Evolutionary conservation across 202 grass and related monocot species (phyloP), one percentile per base, ranked within the genome.

Genomic region (Saccharum hybrid): DNA sequence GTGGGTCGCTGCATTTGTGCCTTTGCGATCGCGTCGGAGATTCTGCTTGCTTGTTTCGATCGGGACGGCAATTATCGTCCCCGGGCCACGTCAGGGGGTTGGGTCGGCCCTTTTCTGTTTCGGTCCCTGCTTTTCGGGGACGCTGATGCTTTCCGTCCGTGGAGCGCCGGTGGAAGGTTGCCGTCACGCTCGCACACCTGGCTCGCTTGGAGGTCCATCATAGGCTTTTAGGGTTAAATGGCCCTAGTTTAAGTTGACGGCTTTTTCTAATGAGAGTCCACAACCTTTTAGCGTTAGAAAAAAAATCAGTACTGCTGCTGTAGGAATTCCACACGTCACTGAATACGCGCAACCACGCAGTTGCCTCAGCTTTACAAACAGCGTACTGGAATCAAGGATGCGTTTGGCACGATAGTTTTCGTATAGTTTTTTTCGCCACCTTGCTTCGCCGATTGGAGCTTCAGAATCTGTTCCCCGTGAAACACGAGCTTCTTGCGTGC

Each of bases 21-120:
- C 62, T 48, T 37, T n/a, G 67, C 22, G 83, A 85, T 85, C 79
- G 79, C 68, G 36, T 68, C 83, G 61, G 57, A 86, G 83, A 86
- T 86, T 89, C 83, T 82, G 61, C 75, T 62, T 52, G 71, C 72
- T 39, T 56, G 15, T 21, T 48, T 34, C 56, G 78, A 82, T 77
- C 72, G 72, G 72, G 78, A 82, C 78, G 83, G 73, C 83, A 72
- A 68, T 86, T 63, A 86, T 67, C 83, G 41, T 7, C 57, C 51
- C 2, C 38, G 0, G n/a, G 79, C 67, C 88, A 86, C 88, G 88
- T 79, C 51, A 51, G 9, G 73, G 36, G 74, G 48, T 7, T 10
- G 60, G 33, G n/a, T 8, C 5, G 71, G 71, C 26, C 0, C 33
- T 40, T 68, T 68, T 39, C 43, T 18, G 8, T 30, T 54, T 36